Evolutionary conservation across 2,329 filamentous ascomycete species (phyloP).

Genomic region (Alternaria triticina): DNA sequence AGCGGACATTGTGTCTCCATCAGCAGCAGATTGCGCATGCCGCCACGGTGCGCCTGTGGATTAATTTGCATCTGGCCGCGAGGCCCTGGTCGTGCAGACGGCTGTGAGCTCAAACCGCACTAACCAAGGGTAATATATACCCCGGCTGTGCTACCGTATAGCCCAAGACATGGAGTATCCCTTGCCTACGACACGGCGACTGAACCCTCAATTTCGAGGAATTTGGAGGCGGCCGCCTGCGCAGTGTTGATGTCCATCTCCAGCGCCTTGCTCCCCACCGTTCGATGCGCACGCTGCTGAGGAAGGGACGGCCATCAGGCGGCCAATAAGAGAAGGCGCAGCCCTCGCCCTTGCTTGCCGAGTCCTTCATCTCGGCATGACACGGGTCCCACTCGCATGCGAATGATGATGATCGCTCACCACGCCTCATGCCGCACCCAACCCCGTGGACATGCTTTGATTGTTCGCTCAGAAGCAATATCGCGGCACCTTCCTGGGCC

Average conservation of each 20-base stretch:
- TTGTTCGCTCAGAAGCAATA: slow-evolving; percentile 15
- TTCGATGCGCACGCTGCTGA: neutral
- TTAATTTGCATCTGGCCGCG: slow-evolving; percentile 26
- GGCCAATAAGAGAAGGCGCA: slow-evolving; percentile 29
- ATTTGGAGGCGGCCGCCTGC: neutral
- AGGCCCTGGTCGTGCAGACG: slow-evolving; percentile 24
- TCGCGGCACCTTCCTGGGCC: slow-evolving; percentile 4
- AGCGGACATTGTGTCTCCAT: neutral
- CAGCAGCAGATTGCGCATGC: slow-evolving; percentile 7
- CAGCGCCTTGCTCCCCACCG: neutral
- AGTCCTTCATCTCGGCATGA: slow-evolving; percentile 24
- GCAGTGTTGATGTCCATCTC: neutral
- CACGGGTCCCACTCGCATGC: slow-evolving; percentile 11
- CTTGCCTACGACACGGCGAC: neutral
- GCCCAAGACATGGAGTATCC: neutral
- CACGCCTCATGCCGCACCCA: slow-evolving; percentile 7
- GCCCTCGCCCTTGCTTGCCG: slow-evolving; percentile 12
- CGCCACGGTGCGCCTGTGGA: slow-evolving; percentile 10
- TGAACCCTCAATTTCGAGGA: neutral
- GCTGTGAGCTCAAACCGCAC: slow-evolving; percentile 26
- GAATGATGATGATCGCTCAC: slow-evolving; percentile 14
- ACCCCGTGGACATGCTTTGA: slow-evolving; percentile 16
- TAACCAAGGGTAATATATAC: slow-evolving; percentile 16
- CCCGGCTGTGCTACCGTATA: slow-evolving; percentile 2
- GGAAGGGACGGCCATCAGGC: neutral